phyloP scores from a whole-genome alignment of 176 grass and related monocot species.

The Carex cristatella region DNA sequence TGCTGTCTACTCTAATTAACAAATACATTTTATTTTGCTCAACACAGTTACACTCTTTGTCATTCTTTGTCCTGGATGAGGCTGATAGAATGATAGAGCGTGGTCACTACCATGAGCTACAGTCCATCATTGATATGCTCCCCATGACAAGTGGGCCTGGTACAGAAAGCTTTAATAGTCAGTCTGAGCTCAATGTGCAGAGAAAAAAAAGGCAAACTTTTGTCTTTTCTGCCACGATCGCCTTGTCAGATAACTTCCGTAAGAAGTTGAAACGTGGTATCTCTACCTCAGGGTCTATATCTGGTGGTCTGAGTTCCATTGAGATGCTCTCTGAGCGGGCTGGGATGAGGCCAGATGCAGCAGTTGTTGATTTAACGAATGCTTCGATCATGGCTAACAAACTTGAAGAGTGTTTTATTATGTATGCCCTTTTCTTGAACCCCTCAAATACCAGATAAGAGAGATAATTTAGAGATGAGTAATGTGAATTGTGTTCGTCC shows the following conservation, averaged over 20 bases:
- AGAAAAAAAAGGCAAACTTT: slow-evolving; percentile 93
- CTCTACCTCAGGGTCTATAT: slow-evolving; percentile 34
- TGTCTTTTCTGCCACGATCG: slow-evolving; percentile 88
- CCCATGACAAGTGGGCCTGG: slow-evolving; percentile 37
- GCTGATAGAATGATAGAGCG: slow-evolving; percentile 94
- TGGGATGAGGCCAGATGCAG: slow-evolving; percentile 82
- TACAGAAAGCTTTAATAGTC: slow-evolving; percentile 37
- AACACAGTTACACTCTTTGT: slow-evolving; percentile 71
- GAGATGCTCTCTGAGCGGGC: slow-evolving; percentile 71
- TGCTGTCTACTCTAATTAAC: background rate
- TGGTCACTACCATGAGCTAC: slow-evolving; percentile 82
- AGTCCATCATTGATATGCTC: slow-evolving; percentile 88
- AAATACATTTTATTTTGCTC: slow-evolving; percentile 1
- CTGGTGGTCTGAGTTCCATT: slow-evolving; percentile 59
- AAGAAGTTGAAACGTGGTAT: slow-evolving; percentile 77
- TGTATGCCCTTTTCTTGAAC: slow-evolving; percentile 39
- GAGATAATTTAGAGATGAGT: background rate
- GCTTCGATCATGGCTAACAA: slow-evolving; percentile 72
- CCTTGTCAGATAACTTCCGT: slow-evolving; percentile 83
- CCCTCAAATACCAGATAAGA: background rate
- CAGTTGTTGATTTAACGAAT: slow-evolving; percentile 79
- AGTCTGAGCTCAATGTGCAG: slow-evolving; percentile 56
- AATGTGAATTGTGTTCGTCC: background rate
- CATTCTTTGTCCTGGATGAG: slow-evolving; percentile 92
- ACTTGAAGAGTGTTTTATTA: slow-evolving; percentile 89